Percentiles rank a stretch among this genome's conserved stretches.
These are phyloP conservation scores for Periconia sp. DNA, from an alignment of 2,329 filamentous ascomycete species.

Conservation along the genomic window DNA sequence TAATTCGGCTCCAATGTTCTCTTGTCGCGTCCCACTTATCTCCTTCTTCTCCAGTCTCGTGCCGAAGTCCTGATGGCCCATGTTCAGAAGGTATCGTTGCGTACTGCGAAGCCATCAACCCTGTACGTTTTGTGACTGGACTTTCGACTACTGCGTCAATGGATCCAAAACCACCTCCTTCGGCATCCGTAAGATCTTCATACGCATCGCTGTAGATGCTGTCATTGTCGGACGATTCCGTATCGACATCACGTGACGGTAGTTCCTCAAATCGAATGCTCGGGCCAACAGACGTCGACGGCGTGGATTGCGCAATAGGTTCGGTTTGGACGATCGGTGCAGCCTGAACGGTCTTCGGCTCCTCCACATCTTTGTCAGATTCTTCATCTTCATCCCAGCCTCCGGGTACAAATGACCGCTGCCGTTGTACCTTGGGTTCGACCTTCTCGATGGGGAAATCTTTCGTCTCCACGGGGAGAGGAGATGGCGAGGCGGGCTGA, in stretches of 20 bases:
- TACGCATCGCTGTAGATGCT: slow-evolving; percentile 77
- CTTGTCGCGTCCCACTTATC: slow-evolving; percentile 66
- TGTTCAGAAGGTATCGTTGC: slow-evolving; percentile 18
- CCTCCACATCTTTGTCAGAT: slow-evolving; percentile 7
- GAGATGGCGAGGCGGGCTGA: slow-evolving; percentile 39
- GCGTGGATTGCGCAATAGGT: neutral
- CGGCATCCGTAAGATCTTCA: slow-evolving; percentile 68
- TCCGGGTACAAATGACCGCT: slow-evolving; percentile 30
- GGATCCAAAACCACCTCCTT: slow-evolving; percentile 69
- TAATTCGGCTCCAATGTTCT: slow-evolving; percentile 69
- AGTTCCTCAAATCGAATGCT: neutral
- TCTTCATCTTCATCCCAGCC: slow-evolving; percentile 37
- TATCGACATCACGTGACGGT: slow-evolving; percentile 10
- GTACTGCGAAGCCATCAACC: slow-evolving; percentile 27
- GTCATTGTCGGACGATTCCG: slow-evolving; percentile 36
- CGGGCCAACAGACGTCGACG: neutral
- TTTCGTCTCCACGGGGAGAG: slow-evolving; percentile 2
- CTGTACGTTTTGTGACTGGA: slow-evolving; percentile 44
- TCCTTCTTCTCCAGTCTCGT: slow-evolving; percentile 6
- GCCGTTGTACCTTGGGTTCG: slow-evolving; percentile 27
- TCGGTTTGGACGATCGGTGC: neutral
- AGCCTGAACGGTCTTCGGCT: neutral
- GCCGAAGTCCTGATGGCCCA: slow-evolving; percentile 13
- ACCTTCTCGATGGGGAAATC: slow-evolving; percentile 1
- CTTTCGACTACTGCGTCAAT: slow-evolving; percentile 71